Percentiles rank a stretch among this genome's conserved stretches.
phyloP scores from a whole-genome alignment of 2,329 filamentous ascomycete genomes.

The Fusarium oxysporum region DNA sequence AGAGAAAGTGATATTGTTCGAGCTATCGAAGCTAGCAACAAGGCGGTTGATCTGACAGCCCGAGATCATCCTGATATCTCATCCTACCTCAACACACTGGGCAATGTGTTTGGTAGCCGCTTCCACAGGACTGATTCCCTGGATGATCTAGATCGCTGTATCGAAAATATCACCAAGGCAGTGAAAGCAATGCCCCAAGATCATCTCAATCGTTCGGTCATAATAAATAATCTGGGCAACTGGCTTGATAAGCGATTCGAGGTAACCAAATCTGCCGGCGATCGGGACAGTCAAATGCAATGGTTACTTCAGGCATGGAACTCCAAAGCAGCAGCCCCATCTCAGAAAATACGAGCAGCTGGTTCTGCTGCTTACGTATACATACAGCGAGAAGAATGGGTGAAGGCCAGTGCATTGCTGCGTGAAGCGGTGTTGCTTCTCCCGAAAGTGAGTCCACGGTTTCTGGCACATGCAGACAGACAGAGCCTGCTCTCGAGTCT shows the following conservation, averaged over 20 bases:
- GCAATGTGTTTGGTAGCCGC: background rate
- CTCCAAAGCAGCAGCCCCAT: fast-evolving
- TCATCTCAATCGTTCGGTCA: fast-evolving
- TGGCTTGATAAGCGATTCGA: background rate
- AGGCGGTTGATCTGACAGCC: background rate
- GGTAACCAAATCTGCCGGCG: fast-evolving
- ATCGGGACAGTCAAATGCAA: background rate
- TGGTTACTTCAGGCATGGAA: background rate
- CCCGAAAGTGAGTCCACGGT: background rate
- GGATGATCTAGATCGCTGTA: background rate
- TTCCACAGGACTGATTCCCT: background rate
- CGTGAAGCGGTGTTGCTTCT: background rate
- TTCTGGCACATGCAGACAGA: background rate
- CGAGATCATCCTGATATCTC: too few species aligned
- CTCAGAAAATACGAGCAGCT: background rate
- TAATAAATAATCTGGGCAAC: background rate
- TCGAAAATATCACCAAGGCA: background rate
- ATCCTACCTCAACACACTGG: background rate
- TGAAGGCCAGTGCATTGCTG: background rate
- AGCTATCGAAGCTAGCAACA: background rate
- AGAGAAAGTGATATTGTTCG: background rate
- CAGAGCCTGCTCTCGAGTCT: background rate
- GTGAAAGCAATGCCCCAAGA: background rate
- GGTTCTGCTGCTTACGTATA: background rate
- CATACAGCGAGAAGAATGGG: background rate